These are phyloP conservation scores for Monilinia vaccinii-corymbosi DNA, from an alignment of 2,329 filamentous ascomycete genomes.

Conservation along the genomic window DNA sequence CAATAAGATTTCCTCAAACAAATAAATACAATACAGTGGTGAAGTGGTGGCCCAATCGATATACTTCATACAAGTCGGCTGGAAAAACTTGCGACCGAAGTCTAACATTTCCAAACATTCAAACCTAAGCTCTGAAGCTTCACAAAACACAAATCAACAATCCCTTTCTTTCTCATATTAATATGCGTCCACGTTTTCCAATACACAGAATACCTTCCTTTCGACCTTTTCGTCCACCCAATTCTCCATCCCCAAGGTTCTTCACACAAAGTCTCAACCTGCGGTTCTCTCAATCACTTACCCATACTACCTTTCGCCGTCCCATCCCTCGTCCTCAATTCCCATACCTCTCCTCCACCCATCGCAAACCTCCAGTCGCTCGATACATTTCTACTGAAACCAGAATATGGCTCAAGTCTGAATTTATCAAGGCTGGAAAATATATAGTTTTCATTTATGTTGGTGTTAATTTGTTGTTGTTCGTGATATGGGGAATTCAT, in stretches of 20 bases:
- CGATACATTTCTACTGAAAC: slow-evolving; percentile 75
- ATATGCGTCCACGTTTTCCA: slow-evolving; percentile 28
- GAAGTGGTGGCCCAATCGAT: too few species aligned
- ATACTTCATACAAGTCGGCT: neutral
- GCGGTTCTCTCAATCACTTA: slow-evolving; percentile 29
- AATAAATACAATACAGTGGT: neutral
- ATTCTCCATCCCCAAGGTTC: slow-evolving; percentile 31
- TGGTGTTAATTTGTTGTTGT: slow-evolving; percentile 47
- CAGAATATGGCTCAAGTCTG: slow-evolving; percentile 59
- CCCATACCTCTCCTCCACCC: slow-evolving; percentile 47
- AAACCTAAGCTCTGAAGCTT: neutral
- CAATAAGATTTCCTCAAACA: neutral
- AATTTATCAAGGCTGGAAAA: slow-evolving; percentile 60
- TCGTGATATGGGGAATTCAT: slow-evolving; percentile 56
- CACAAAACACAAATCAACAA: neutral
- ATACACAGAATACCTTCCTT: slow-evolving; percentile 33
- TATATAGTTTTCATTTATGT: slow-evolving; percentile 59
- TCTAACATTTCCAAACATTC: neutral
- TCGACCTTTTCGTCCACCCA: slow-evolving; percentile 32
- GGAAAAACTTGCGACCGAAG: slow-evolving; percentile 7
- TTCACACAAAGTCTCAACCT: slow-evolving; percentile 44
- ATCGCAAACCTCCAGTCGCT: slow-evolving; percentile 35
- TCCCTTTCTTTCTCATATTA: neutral
- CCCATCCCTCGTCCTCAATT: slow-evolving; percentile 47
- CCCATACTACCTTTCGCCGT: slow-evolving; percentile 9